phyloP scores from a whole-genome alignment of 75 land plant genomes.

The Larix kaempferi region DNA sequence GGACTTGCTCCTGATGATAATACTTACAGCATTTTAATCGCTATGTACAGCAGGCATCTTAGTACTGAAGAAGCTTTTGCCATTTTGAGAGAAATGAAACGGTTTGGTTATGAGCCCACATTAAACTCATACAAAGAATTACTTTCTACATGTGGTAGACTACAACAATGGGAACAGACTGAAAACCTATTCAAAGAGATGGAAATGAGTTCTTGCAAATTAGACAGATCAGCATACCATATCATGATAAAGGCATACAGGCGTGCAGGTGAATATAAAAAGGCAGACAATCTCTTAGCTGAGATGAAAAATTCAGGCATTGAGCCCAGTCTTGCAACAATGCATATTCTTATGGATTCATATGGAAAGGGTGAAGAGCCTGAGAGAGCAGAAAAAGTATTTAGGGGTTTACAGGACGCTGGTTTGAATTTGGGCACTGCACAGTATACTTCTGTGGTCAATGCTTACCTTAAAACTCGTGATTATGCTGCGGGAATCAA shows the following conservation, averaged over 20 bases:
- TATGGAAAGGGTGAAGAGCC: conserved; percentile 72
- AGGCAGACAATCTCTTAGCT: conserved; percentile 58
- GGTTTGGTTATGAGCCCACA: conserved; percentile 50
- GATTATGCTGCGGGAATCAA: conserved; percentile 61
- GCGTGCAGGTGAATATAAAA: conserved; percentile 55
- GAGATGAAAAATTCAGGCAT: conserved; percentile 69
- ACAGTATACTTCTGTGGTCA: conserved; percentile 71
- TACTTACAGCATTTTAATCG: conserved; percentile 66
- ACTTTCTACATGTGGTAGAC: conserved; percentile 64
- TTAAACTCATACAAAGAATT: conserved; percentile 66
- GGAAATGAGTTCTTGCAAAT: conserved; percentile 37
- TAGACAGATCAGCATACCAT: conserved; percentile 75
- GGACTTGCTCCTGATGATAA: conserved; percentile 58
- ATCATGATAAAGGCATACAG: conserved; percentile 86
- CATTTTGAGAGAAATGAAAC: conserved; percentile 63
- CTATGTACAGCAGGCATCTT: conserved; percentile 70
- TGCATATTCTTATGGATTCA: conserved; percentile 88
- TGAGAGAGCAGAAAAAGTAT: conserved; percentile 62
- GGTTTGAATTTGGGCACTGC: conserved; percentile 40
- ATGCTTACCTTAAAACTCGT: conserved; percentile 75
- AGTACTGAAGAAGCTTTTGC: conserved; percentile 73
- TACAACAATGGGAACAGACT: conserved; percentile 53
- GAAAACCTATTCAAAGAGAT: conserved; percentile 61
- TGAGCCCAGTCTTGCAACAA: conserved; percentile 73
- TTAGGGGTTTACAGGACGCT: conserved; percentile 42